Percentiles rank a stretch among this genome's conserved stretches.
These are phyloP conservation scores for Oryza rufipogon DNA, from an alignment of 176 grass and related monocot genomes.

Conservation along the genomic window DNA sequence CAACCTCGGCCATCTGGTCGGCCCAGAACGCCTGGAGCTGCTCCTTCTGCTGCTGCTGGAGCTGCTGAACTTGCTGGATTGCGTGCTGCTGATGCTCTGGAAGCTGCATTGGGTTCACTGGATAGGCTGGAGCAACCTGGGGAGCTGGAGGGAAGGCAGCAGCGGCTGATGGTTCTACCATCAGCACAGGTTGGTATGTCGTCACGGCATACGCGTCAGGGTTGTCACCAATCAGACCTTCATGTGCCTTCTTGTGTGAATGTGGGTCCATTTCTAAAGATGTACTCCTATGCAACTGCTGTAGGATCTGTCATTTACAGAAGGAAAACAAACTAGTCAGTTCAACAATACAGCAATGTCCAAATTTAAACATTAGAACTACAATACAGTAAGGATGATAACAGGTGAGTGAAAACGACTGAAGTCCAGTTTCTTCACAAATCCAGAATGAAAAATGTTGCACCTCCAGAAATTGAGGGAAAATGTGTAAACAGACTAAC, in stretches of 20 bases:
- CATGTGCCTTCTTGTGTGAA: constrained; percentile 39
- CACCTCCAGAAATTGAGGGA: not conserved
- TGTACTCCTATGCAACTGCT: constrained; percentile 3
- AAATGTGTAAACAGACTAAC: not conserved
- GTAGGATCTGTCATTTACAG: constrained; percentile 5
- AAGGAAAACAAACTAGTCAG: not conserved
- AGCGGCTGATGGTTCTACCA: constrained; percentile 29
- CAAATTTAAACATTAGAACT: not conserved
- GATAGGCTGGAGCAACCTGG: constrained; percentile 23
- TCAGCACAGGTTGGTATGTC: constrained; percentile 36
- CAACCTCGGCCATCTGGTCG: constrained; percentile 56
- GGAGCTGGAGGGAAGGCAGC: constrained; percentile 24
- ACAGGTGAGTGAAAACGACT: not conserved
- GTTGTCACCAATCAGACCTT: constrained; percentile 16
- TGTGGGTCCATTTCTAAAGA: constrained; percentile 58
- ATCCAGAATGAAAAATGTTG: constrained; percentile 10
- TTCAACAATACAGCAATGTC: not conserved
- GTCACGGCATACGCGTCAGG: constrained; percentile 42
- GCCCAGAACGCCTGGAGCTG: constrained; percentile 63
- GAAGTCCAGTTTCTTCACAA: not conserved
- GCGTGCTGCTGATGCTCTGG: constrained; percentile 42
- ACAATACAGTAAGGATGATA: not conserved
- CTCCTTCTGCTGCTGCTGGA: constrained; percentile 47
- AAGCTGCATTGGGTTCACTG: not conserved
- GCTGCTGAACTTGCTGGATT: constrained; percentile 50